phyloP scores from a whole-genome alignment of 345 rosid genomes.

The Brassica juncea region DNA sequence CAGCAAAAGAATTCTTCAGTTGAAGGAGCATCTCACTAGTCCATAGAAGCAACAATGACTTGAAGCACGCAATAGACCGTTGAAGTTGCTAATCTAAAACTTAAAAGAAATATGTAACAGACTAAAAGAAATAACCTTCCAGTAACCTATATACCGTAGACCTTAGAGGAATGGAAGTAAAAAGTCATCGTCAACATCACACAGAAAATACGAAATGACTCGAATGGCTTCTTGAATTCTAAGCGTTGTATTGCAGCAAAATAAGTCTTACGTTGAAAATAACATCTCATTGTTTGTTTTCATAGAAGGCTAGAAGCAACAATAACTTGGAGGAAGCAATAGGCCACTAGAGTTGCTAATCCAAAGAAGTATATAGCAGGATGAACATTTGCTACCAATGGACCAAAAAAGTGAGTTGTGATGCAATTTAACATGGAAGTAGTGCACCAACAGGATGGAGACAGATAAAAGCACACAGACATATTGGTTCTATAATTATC shows the following conservation, averaged over 20 bases:
- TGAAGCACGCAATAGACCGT: background rate
- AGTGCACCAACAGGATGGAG: background rate
- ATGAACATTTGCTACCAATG: constrained; percentile 1
- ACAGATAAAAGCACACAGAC: background rate
- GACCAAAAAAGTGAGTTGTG: background rate
- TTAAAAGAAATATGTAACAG: too few species aligned
- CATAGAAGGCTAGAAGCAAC: background rate
- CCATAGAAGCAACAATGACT: background rate
- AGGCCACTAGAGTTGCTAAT: constrained; percentile 10
- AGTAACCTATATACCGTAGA: too few species aligned
- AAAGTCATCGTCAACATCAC: too few species aligned
- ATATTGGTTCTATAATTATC: background rate
- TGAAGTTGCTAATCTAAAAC: constrained; percentile 4
- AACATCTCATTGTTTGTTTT: too few species aligned
- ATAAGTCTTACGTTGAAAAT: too few species aligned
- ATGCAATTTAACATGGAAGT: constrained; percentile 12
- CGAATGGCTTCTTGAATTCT: too few species aligned
- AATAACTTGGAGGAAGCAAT: background rate
- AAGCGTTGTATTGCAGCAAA: too few species aligned
- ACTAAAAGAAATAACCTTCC: too few species aligned
- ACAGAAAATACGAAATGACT: too few species aligned
- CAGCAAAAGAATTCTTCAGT: constrained; percentile 1
- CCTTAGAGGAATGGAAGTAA: too few species aligned
- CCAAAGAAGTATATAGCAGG: background rate
- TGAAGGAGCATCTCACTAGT: background rate